Evolutionary conservation across 116 monocot species (phyloP), one percentile per base, ranked within the genome.

Genomic region (Papilionanthe hybrid): DNA sequence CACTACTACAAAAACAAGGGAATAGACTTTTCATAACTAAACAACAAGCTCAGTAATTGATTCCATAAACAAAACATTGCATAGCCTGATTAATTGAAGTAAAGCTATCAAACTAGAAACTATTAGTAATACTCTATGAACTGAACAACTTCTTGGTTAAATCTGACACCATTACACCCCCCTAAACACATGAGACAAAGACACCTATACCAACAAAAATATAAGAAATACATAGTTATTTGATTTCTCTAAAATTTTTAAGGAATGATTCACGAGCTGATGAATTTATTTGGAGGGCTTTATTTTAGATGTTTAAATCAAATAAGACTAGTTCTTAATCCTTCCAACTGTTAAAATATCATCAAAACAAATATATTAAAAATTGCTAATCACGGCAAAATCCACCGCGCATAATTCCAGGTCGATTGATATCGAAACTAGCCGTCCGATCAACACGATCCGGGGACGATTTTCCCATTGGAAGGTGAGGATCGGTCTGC

Each of bases 1-100:
- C 75, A 19, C 47, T 81, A 75, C 63, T 81, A 78, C 44, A 68
- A 75, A 5, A 41, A 72, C 17, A 45, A 82, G 13, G n/a, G 9
- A 18, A 68, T 55, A 67, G 60, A 43, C 58, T 9, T 30, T 57
- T 60, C 68, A 42, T 2, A 28, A 55, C n/a, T 25, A 50, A 9
- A 49, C 76, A 80, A 81, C 32, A 75, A 44, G 41, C 80, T 80
- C 45, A 77, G 0, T 27, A 30, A 30, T n/a, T 8, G 20, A 29
- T 7, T 45, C 18, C 4, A 67, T 44, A 48, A 68, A 27, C 43
- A 23, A 9, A 27, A 50, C 30, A 55, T 53, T 50, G 30, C 23
- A 44, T 23, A 75, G 45, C 8, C 3, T 17, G 55, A 77, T 53
- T 32, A 37, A 50, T 5, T 18, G 30, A 53, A 77, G 27, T 3